Evolutionary conservation across 148 eudicot genomes (phyloP), one percentile per base, ranked within the genome.

Genomic region (Amaranthus hypochondriacus): DNA sequence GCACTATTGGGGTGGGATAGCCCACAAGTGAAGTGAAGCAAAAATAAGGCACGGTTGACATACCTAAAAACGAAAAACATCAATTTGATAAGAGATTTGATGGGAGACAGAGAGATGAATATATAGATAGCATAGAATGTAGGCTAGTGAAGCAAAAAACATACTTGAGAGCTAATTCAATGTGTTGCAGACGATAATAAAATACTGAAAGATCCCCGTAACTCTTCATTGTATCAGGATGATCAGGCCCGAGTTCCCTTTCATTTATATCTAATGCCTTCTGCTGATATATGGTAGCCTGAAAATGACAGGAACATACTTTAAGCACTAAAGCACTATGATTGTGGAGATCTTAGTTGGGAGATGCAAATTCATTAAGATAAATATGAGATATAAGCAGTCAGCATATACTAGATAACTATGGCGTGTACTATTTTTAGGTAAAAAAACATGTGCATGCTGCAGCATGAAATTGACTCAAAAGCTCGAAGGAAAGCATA

Each of bases 201-300:
- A 96, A 96, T 56, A 96, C 99, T 5, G 99, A 96, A 75, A 96
- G 99, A 90, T 96, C 99, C 60, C 99, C 99, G 46, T 96, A 96
- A 83, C 99, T 90, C 81, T 96, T 96, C 93, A 90, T 89, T 49
- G 99, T 96, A 74, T 96, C 99, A 7, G 99, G 99, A 87, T 96
- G 99, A 81, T 96, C 99, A 81, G 94, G 93, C 69, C 99, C 99
- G 15, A 96, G 96, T 83, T 92, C 99, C 81, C 96, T 89, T 80
- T 96, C 99, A 73, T 96, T 96, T 62, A 96, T 96, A 87, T 92
- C 97, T 85, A 96, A 82, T 56, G 99, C 97, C 86, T 92, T 92
- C 18, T 95, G 98, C 79, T 95, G 98, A 78, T 95, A 95, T 73
- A 95, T 86, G 14, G 96, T 92, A 63, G 99, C 99, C 99, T 95